phyloP scores from a whole-genome alignment of 305 asterid genomes.

The Solanum aculeatissimum region DNA sequence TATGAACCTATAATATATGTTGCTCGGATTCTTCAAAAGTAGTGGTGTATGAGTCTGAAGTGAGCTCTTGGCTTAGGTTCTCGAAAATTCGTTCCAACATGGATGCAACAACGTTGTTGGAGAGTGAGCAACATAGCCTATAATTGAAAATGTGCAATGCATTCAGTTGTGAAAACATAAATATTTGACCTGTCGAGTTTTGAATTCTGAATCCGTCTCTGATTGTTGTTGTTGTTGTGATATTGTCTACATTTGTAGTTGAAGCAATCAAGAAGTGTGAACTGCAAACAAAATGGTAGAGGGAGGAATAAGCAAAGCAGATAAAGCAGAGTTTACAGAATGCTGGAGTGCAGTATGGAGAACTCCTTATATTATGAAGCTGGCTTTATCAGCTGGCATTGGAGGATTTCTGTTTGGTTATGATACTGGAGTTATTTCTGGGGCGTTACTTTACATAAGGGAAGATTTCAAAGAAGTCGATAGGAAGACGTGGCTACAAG shows the following conservation, averaged over 20 bases:
- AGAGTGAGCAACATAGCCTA: background rate
- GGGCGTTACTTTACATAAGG: constrained; percentile 59
- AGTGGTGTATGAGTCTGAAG: background rate
- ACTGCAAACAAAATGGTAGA: constrained; percentile 14
- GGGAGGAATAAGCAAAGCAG: constrained; percentile 36
- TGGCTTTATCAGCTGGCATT: constrained; percentile 62
- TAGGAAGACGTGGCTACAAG: constrained; percentile 55
- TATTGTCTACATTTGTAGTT: background rate
- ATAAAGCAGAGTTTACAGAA: constrained; percentile 49
- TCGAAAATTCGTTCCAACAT: background rate
- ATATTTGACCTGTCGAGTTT: background rate
- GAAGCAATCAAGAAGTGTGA: background rate
- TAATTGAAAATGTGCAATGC: background rate
- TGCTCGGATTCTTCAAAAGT: background rate
- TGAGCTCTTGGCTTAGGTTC: too few relatives aligned
- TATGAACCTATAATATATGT: background rate
- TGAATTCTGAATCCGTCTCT: background rate
- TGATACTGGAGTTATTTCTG: constrained; percentile 76
- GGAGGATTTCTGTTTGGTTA: constrained; percentile 69
- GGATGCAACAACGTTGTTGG: background rate
- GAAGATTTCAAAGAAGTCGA: constrained; percentile 52
- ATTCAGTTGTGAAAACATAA: background rate
- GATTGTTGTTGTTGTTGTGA: background rate
- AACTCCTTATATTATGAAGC: constrained; percentile 58
- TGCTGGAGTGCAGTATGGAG: constrained; percentile 56